Evolutionary conservation across 148 eudicot genomes (phyloP).

Genomic region (Pouteria glomerata): DNA sequence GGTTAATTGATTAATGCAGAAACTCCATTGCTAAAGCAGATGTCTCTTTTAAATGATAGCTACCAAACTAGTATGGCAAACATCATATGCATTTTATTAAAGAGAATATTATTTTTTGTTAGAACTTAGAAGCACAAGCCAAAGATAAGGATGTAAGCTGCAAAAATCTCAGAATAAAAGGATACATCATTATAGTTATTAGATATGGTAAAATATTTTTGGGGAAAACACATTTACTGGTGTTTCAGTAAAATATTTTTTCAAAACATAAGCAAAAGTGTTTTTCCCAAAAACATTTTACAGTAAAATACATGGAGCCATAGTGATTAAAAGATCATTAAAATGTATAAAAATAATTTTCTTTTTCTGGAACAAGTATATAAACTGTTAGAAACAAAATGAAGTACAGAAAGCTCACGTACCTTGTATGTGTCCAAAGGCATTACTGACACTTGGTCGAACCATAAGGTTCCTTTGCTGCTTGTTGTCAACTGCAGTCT

Average conservation of each 20-base stretch:
- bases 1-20: background rate
- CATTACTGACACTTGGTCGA: conserved; percentile 93
- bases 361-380: background rate
- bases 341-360: too few species aligned
- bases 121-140: background rate
- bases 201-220: too few species aligned
- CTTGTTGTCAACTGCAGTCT: conserved; percentile 83
- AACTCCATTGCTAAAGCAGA: conserved; percentile 1
- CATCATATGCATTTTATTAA: background rate
- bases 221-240: too few species aligned
- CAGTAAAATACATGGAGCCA: background rate
- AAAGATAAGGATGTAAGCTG: background rate
- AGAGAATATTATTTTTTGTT: background rate
- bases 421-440: conserved; percentile 86
- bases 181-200: background rate
- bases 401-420: background rate
- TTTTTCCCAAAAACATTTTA: too few species aligned
- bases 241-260: too few species aligned
- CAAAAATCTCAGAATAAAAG: background rate
- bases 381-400: background rate
- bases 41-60: background rate
- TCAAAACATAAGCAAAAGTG: too few species aligned
- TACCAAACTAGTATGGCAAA: background rate
- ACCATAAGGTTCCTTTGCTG: conserved; percentile 60
- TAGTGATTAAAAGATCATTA: background rate